Evolutionary conservation across 441 rosid genomes (phyloP).

Genomic region (Euphorbia celastroides): DNA sequence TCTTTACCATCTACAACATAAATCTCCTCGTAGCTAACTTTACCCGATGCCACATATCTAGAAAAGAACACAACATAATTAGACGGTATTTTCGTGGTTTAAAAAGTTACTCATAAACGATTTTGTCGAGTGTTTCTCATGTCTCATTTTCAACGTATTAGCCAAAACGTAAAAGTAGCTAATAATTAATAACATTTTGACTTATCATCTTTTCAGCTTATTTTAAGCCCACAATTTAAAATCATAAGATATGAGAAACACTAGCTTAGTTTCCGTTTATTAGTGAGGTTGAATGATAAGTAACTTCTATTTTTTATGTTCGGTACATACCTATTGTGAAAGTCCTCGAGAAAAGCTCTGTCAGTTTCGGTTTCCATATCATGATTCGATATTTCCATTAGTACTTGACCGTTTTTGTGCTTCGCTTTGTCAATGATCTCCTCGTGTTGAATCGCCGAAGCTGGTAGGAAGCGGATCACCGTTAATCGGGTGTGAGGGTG

Average conservation of each 20-base stretch:
- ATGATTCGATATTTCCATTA: conserved; percentile 39
- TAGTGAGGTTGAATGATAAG: no score
- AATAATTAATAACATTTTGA: no score
- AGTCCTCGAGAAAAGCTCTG: conserved; percentile 46
- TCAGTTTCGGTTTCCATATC: conserved; percentile 41
- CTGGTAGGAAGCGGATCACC: conserved; percentile 44
- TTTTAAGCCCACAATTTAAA: no score
- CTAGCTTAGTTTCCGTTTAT: no score
- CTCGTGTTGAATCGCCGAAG: conserved; percentile 17
- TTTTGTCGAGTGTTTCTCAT: no score
- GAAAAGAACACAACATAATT: not conserved
- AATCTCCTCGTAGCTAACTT: conserved; percentile 54
- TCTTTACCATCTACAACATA: conserved; percentile 40
- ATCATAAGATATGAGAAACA: no score
- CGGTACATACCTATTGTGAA: conserved; percentile 46
- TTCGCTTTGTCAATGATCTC: conserved; percentile 18
- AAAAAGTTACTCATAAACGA: no score
- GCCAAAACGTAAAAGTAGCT: no score
- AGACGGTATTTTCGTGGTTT: no score
- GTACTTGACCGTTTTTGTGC: conserved; percentile 28
- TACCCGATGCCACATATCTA: conserved; percentile 56
- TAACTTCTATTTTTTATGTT: no score
- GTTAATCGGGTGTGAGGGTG: conserved; percentile 50
- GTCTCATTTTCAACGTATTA: no score
- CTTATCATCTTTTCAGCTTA: no score